These are phyloP conservation scores for Pseudopediastrum boryanum DNA, from an alignment of 139 green algal genomes.

Conservation along the genomic window DNA sequence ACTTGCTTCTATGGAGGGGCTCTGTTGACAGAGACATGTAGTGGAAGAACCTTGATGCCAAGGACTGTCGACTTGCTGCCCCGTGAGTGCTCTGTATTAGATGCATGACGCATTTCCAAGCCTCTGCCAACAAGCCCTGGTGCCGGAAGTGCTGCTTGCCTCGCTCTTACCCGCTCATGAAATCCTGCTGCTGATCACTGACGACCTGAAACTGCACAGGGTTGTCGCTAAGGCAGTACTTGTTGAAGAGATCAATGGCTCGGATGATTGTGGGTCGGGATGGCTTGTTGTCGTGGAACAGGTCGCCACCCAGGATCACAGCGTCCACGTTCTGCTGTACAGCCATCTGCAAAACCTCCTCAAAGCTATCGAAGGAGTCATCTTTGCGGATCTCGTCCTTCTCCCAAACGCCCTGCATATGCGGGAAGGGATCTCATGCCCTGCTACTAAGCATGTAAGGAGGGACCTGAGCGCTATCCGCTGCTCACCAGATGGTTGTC, in stretches of 20 bases:
- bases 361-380: slow-evolving; percentile 94
- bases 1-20: no score
- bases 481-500: slow-evolving; percentile 95
- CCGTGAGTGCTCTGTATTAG: no score
- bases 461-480: no score
- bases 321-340: slow-evolving; percentile 73
- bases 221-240: slow-evolving; percentile 83
- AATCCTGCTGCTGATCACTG: slow-evolving; percentile 83
- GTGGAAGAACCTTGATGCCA: no score
- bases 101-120: no score
- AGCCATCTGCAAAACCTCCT: slow-evolving; percentile 84
- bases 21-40: no score
- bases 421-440: not conserved
- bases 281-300: slow-evolving; percentile 99
- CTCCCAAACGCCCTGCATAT: slow-evolving; percentile 90
- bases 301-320: slow-evolving; percentile 94
- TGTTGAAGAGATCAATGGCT: slow-evolving; percentile 82
- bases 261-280: slow-evolving; percentile 71
- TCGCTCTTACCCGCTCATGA: slow-evolving; percentile 79
- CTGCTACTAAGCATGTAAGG: not conserved
- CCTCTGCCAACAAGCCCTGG: no score
- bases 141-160: no score
- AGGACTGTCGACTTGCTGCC: no score
- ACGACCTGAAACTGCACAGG: slow-evolving; percentile 80
- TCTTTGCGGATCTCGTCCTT: slow-evolving; percentile 91